Evolutionary conservation across 2,329 filamentous ascomycete species (phyloP).

Genomic region (Pyrenophora seminiperda): DNA sequence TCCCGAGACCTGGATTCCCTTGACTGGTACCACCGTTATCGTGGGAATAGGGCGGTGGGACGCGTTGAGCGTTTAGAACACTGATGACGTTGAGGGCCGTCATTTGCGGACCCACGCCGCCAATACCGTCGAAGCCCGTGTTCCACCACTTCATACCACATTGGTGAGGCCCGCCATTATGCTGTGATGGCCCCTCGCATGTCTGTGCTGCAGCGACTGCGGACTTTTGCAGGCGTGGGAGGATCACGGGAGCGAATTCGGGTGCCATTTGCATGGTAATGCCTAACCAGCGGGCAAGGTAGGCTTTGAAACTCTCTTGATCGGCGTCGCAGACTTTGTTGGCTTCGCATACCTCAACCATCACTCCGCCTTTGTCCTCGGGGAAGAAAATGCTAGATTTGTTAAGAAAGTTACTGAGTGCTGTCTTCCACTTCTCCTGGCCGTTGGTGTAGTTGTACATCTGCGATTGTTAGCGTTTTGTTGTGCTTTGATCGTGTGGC

Average conservation of each 20-base stretch:
- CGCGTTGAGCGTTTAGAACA: conserved; percentile 49
- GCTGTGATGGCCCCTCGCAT: conserved; percentile 56
- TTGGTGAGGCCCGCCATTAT: conserved; percentile 34
- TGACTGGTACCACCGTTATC: conserved; percentile 57
- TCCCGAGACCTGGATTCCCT: conserved; percentile 52
- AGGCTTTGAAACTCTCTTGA: conserved; percentile 54
- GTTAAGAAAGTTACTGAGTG: conserved; percentile 40
- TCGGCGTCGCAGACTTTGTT: conserved; percentile 51
- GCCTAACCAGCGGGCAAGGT: conserved; percentile 57
- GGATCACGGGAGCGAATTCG: conserved; percentile 57
- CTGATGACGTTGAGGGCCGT: conserved; percentile 60
- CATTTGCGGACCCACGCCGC: conserved; percentile 64
- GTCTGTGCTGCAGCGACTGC: conserved; percentile 60
- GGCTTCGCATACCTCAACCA: conserved; percentile 53
- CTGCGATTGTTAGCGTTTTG: conserved; percentile 24
- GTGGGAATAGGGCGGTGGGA: conserved; percentile 53
- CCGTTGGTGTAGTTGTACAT: conserved; percentile 51
- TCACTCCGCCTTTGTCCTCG: conserved; percentile 41
- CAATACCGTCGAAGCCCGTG: conserved; percentile 51
- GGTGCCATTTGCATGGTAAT: conserved; percentile 63
- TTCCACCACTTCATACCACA: conserved; percentile 54
- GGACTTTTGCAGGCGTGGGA: conserved; percentile 59
- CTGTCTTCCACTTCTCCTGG: conserved; percentile 36
- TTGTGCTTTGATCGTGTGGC: not conserved
- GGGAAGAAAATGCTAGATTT: conserved; percentile 49